Percentiles rank a stretch among this genome's conserved stretches.
These are phyloP conservation scores for Persicaria tinctoria DNA, from an alignment of 148 eudicot genomes.

Conservation along the genomic window DNA sequence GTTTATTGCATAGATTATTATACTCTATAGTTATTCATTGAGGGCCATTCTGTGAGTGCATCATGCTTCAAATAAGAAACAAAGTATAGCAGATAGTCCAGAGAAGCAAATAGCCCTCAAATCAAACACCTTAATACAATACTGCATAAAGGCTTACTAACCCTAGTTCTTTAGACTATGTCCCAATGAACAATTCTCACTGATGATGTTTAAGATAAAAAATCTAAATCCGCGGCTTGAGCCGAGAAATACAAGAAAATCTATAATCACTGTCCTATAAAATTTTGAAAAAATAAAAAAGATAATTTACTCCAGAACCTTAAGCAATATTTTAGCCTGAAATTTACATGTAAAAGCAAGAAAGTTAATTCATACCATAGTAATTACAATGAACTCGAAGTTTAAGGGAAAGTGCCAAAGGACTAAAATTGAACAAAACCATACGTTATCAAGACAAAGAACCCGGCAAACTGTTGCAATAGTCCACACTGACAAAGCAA, in stretches of 20 bases:
- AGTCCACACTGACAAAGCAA: slow-evolving; percentile 82
- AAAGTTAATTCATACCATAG: background rate
- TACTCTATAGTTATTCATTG: background rate
- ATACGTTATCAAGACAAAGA: slow-evolving; percentile 82
- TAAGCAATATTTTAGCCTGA: background rate
- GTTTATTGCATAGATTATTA: background rate
- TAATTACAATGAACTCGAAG: background rate
- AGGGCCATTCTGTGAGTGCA: background rate
- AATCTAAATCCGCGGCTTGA: background rate
- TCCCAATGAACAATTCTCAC: background rate
- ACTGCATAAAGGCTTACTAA: background rate
- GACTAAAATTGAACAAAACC: background rate
- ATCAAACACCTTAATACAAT: background rate
- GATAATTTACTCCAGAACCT: background rate
- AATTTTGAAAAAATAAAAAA: background rate
- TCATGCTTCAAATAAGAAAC: background rate
- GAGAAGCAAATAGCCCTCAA: background rate
- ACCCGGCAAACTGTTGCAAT: slow-evolving; percentile 83
- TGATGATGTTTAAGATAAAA: background rate
- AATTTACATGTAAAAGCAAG: background rate
- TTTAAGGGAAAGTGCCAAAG: background rate
- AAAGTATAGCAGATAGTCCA: background rate
- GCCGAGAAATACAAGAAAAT: background rate
- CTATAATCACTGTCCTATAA: background rate
- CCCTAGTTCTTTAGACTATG: background rate